Evolutionary conservation across 805 yeast genomes (phyloP), one percentile per base, ranked within the genome.

Genomic region (Candida lessepsii): DNA sequence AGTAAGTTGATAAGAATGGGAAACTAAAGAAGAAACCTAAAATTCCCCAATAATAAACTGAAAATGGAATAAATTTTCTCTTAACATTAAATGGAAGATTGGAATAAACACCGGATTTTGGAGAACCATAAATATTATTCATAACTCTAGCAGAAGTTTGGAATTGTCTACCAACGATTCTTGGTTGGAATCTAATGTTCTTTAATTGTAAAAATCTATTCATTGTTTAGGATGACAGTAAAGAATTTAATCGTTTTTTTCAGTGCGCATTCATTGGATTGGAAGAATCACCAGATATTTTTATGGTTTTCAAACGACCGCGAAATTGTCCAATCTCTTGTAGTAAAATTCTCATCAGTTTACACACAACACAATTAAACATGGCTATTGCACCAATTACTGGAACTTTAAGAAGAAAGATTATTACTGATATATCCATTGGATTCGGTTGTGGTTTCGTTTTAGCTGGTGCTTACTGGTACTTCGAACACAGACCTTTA

Each of bases 21-120:
- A 69, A 67, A 37, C 65, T 55, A 46, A 64, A 64, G 58, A 65
- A 63, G 52, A 58, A 52, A 4, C 84, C 79, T 51, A 83, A 74
- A 71, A 80, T 83, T 39, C 89, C 80, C 75, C 86, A 83, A 75
- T 84, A 95, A 51, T 83, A 75, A 39, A 88, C 71, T 52, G 81
- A 86, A 65, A 77, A 89, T 52, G 97, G 98, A 51, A 91, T 76
- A 32, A 39, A 48, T 73, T 81, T 85, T 78, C 96, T 89, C 78
- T 88, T 89, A 49, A 91, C 95, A 76, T 80, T 80, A 81, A 91
- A 93, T 51, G 99, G 99, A 49, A 91, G 61, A 79, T 93, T 91
- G 58, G 84, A 73, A 82, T 93, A 93, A 35, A 83, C 81, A 59
- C 97, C 97, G 40, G 50, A 49, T 51, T 63, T 57, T 36, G 73